phyloP scores from a whole-genome alignment of 2,329 filamentous ascomycete species.

The Camptophora hylomeconis region DNA sequence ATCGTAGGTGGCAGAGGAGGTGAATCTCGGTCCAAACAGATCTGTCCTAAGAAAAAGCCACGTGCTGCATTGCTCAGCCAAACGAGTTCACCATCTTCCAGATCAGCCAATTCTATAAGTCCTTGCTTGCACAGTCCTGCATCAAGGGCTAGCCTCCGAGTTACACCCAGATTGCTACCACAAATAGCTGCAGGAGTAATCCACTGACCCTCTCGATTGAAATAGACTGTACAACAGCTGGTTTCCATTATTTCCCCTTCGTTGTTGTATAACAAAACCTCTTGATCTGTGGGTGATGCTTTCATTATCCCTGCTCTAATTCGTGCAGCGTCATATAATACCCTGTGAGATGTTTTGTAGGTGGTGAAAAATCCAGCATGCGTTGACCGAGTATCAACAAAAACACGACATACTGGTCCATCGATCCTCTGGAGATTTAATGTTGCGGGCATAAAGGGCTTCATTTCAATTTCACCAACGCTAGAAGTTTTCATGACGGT shows the following conservation, averaged over 20 bases:
- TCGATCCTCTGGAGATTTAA: slow-evolving; percentile 1
- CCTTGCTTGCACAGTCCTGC: slow-evolving; percentile 55
- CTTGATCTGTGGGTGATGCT: slow-evolving; percentile 34
- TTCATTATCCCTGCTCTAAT: slow-evolving; percentile 41
- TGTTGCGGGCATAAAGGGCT: slow-evolving; percentile 1
- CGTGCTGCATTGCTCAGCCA: slow-evolving; percentile 83
- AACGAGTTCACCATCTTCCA: slow-evolving; percentile 62
- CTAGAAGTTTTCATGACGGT: slow-evolving; percentile 7
- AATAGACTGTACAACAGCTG: slow-evolving; percentile 69
- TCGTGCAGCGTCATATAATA: slow-evolving; percentile 59
- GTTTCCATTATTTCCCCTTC: slow-evolving; percentile 68
- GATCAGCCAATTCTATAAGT: slow-evolving; percentile 33
- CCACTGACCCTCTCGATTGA: slow-evolving; percentile 60
- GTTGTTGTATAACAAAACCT: slow-evolving; percentile 63
- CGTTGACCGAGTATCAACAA: slow-evolving; percentile 36
- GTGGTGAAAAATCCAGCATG: slow-evolving; percentile 54
- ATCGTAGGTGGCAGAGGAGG: too few relatives aligned
- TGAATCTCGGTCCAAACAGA: too few relatives aligned
- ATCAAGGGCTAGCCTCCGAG: slow-evolving; percentile 69
- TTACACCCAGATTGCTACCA: slow-evolving; percentile 74
- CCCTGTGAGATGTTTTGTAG: slow-evolving; percentile 70
- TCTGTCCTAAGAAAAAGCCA: slow-evolving; percentile 63
- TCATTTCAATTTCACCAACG: too few relatives aligned
- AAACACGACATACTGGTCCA: slow-evolving; percentile 4
- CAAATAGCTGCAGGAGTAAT: slow-evolving; percentile 64